Evolutionary conservation across 148 eudicot genomes (phyloP).

Genomic region (Limonium bicolor): DNA sequence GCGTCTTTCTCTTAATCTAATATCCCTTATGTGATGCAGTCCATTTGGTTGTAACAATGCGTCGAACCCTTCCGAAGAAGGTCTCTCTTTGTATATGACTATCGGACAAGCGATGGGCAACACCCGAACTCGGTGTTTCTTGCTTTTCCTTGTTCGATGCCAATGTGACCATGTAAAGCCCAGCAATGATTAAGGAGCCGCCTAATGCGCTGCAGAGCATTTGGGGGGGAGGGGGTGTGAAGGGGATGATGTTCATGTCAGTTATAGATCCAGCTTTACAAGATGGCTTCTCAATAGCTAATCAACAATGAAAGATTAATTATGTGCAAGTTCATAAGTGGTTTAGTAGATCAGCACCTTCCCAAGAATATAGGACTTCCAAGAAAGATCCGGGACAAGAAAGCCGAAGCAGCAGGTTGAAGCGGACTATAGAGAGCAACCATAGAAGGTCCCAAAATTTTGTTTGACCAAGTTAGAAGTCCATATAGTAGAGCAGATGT

Average conservation of each 20-base stretch:
- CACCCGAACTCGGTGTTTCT: slow-evolving; percentile 10
- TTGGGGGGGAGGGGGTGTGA: too few species aligned
- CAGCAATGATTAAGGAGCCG: slow-evolving; percentile 62
- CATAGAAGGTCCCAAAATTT: slow-evolving; percentile 72
- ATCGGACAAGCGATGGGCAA: too few species aligned
- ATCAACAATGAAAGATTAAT: too few species aligned
- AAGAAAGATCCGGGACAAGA: slow-evolving; percentile 54
- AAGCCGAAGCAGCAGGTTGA: slow-evolving; percentile 80
- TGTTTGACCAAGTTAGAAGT: slow-evolving; percentile 74
- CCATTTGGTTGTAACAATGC: too few species aligned
- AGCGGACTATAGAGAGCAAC: slow-evolving; percentile 83
- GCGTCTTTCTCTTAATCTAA: too few species aligned
- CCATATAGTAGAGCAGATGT: slow-evolving; percentile 81
- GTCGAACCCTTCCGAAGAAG: too few species aligned
- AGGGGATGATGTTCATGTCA: too few species aligned
- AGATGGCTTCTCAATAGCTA: not conserved
- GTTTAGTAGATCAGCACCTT: slow-evolving; percentile 37
- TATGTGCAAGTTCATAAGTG: not conserved
- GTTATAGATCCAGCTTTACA: too few species aligned
- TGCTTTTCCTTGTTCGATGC: slow-evolving; percentile 64
- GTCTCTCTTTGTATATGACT: too few species aligned
- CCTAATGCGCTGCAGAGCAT: slow-evolving; percentile 59
- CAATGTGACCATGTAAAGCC: slow-evolving; percentile 90
- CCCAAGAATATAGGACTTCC: slow-evolving; percentile 81
- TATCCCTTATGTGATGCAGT: too few species aligned